Percentiles rank a stretch among this genome's conserved stretches.
Evolutionary conservation across 73 alveolate species (phyloP).

Genomic region (Tetrahymena malaccensis): DNA sequence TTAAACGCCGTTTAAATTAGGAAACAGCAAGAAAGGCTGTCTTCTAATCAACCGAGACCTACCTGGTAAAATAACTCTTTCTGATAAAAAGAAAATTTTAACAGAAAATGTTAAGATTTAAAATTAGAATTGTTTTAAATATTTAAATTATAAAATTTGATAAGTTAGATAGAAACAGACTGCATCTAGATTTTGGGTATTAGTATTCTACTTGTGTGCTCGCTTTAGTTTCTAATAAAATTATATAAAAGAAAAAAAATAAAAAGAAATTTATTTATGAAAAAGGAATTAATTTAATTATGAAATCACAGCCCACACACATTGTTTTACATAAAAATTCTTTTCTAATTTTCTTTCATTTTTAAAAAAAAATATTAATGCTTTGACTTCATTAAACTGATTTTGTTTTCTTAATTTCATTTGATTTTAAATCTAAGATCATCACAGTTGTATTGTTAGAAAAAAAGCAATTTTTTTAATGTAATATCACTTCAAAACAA

Average conservation of each 20-base stretch:
- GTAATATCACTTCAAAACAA: neutral
- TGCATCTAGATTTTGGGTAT: neutral
- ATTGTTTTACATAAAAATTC: neutral
- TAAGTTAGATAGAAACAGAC: neutral
- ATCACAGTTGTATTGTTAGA: neutral
- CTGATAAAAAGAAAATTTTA: neutral
- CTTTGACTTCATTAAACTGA: neutral
- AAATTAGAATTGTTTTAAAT: neutral
- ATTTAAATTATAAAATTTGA: too few species aligned
- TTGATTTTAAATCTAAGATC: neutral
- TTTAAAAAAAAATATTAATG: neutral
- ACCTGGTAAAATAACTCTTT: neutral
- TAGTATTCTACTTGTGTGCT: neutral
- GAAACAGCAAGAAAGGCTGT: neutral
- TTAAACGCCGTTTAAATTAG: too few species aligned
- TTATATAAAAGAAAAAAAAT: neutral
- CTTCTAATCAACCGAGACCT: neutral
- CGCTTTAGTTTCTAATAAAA: neutral
- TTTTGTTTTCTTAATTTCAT: neutral
- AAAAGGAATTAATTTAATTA: neutral
- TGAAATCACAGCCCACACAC: neutral
- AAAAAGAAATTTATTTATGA: neutral
- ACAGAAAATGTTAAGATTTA: neutral
- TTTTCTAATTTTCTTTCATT: neutral
- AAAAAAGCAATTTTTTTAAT: too few species aligned